Percentiles rank a stretch among this genome's conserved stretches.
These are phyloP conservation scores for Chalciporus piperatus DNA, from an alignment of 768 basidiomycete genomes.

Conservation along the genomic window DNA sequence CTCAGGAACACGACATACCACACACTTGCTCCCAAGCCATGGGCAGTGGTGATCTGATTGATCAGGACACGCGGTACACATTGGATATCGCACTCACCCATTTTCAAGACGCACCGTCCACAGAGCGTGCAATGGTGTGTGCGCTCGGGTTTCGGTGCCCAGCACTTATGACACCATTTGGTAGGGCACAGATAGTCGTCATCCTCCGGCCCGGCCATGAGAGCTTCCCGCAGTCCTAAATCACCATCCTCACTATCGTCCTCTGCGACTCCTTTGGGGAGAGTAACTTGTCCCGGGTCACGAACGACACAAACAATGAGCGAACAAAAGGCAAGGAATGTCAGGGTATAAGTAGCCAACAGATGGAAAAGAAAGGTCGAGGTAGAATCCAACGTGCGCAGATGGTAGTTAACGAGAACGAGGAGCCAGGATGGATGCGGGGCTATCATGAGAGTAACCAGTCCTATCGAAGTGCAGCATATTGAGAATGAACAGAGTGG, in stretches of 20 bases:
- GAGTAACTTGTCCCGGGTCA: slow-evolving; percentile 66
- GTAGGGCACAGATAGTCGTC: slow-evolving; percentile 57
- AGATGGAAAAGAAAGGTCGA: slow-evolving; percentile 53
- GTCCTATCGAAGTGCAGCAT: slow-evolving; percentile 29
- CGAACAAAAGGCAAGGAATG: slow-evolving; percentile 68
- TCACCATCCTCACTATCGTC: slow-evolving; percentile 35
- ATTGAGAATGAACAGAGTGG: slow-evolving; percentile 2
- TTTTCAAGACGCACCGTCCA: slow-evolving; percentile 77
- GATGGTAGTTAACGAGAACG: slow-evolving; percentile 65
- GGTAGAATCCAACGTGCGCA: slow-evolving; percentile 49
- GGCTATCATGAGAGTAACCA: slow-evolving; percentile 56
- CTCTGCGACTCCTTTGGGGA: slow-evolving; percentile 17
- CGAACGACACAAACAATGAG: slow-evolving; percentile 69
- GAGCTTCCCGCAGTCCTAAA: slow-evolving; percentile 56
- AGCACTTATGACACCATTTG: slow-evolving; percentile 78
- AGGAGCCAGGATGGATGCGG: slow-evolving; percentile 75
- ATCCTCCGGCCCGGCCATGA: slow-evolving; percentile 47
- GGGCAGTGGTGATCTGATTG: slow-evolving; percentile 80
- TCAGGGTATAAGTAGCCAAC: slow-evolving; percentile 57
- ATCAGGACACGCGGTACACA: slow-evolving; percentile 5
- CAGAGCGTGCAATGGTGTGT: slow-evolving; percentile 77
- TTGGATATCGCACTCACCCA: slow-evolving; percentile 52
- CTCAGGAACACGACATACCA: slow-evolving; percentile 44
- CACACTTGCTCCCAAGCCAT: slow-evolving; percentile 75
- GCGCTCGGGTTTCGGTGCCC: slow-evolving; percentile 76